Percentiles rank a stretch among this genome's conserved stretches.
Evolutionary conservation across 768 basidiomycete genomes (phyloP).

Genomic region (Suillus paluster): DNA sequence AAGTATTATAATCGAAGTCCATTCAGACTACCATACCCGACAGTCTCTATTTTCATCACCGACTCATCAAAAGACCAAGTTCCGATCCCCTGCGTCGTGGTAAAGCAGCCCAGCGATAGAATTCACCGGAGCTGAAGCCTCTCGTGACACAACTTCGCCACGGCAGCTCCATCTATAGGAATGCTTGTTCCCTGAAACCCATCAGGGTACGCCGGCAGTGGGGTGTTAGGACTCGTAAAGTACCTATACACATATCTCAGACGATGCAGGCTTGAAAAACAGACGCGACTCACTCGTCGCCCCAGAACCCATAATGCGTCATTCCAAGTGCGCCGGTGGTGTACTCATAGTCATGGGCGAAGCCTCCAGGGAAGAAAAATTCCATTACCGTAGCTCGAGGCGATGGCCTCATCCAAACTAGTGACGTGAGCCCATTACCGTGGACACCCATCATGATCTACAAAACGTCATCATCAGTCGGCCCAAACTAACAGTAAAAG

Average conservation of each 20-base stretch:
- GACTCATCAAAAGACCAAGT: not conserved
- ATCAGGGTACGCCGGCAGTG: slow-evolving; percentile 72
- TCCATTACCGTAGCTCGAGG: slow-evolving; percentile 88
- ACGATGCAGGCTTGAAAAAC: no score
- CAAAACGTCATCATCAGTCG: slow-evolving; percentile 4
- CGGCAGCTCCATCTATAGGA: slow-evolving; percentile 74
- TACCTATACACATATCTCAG: slow-evolving; percentile 42
- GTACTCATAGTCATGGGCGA: slow-evolving; percentile 86
- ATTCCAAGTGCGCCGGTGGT: slow-evolving; percentile 84
- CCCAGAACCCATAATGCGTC: slow-evolving; percentile 87
- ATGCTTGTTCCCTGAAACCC: slow-evolving; percentile 92
- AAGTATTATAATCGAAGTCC: not conserved
- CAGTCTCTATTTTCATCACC: not conserved
- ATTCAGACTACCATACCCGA: not conserved
- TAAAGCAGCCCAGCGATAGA: not conserved
- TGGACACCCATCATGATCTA: slow-evolving; percentile 96
- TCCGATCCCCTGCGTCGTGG: no score
- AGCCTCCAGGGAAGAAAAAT: slow-evolving; percentile 85
- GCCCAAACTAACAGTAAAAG: not conserved
- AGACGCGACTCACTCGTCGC: slow-evolving; percentile 51
- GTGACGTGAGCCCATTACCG: slow-evolving; percentile 87
- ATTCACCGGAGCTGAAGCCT: slow-evolving; percentile 39
- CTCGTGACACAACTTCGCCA: slow-evolving; percentile 63
- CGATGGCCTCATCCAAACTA: slow-evolving; percentile 91
- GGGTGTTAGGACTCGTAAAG: slow-evolving; percentile 76